Percentiles rank a stretch among this genome's conserved stretches.
These are phyloP conservation scores for Phytophthora boehmeriae DNA, from an alignment of 352 stramenopile species.

Conservation along the genomic window DNA sequence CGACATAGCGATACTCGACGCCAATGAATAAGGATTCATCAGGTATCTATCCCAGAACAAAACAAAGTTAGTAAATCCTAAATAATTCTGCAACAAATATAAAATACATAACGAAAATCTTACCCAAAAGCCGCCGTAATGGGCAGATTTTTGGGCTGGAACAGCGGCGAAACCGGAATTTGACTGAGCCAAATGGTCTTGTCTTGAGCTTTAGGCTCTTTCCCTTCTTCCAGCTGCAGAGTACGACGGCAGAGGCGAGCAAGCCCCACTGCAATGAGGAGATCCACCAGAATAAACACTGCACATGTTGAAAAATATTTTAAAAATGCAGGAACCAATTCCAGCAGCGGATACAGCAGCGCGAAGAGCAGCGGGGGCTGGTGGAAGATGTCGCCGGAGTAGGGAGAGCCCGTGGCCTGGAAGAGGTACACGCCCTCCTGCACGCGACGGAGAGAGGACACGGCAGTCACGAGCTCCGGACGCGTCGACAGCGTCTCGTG, in stretches of 20 bases:
- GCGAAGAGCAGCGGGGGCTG: conserved; percentile 82
- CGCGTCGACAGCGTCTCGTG: conserved; percentile 49
- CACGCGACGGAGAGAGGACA: conserved; percentile 68
- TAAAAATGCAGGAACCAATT: conserved; percentile 15
- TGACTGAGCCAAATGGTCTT: conserved; percentile 74
- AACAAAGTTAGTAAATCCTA: background rate
- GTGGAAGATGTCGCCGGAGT: conserved; percentile 83
- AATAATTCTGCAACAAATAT: too few relatives aligned
- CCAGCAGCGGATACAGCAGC: conserved; percentile 62
- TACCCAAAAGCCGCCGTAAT: conserved; percentile 61
- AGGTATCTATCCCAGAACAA: conserved; percentile 44
- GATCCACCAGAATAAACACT: conserved; percentile 61
- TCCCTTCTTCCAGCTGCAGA: conserved; percentile 57
- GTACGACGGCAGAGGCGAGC: conserved; percentile 53
- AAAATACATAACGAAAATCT: conserved; percentile 1
- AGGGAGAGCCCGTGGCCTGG: conserved; percentile 51
- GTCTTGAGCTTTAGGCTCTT: conserved; percentile 36
- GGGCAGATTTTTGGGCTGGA: conserved; percentile 50
- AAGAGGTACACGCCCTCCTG: conserved; percentile 68
- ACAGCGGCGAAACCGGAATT: conserved; percentile 74
- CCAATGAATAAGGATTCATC: conserved; percentile 82
- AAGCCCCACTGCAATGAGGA: conserved; percentile 63
- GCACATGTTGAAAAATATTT: conserved; percentile 39
- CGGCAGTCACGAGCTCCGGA: conserved; percentile 68
- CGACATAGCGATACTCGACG: conserved; percentile 70